Conservation (phyloP, 2,329 filamentous ascomycete genomes). For the Cladophialophora exuberans region DNA sequence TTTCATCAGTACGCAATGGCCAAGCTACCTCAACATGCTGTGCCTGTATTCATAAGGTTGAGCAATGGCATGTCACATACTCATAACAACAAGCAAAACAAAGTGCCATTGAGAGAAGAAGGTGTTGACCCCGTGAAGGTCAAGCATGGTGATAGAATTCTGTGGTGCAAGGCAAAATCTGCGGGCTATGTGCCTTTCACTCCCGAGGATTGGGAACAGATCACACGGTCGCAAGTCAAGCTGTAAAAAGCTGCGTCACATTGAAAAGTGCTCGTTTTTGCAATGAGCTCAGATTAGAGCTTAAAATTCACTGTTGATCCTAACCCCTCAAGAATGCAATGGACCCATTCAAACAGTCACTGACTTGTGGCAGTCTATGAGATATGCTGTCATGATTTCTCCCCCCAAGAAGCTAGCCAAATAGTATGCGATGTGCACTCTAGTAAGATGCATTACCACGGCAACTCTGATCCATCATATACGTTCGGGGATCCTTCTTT, state of each 20-base stretch:
- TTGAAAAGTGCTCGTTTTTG: no score
- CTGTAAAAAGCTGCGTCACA: no score
- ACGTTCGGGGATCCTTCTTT: slow-evolving; percentile 38
- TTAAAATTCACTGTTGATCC: no score
- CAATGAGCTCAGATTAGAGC: no score
- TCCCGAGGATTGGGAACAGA: background rate
- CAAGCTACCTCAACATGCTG: slow-evolving; percentile 70
- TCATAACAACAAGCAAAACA: slow-evolving; percentile 80
- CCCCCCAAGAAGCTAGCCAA: no score
- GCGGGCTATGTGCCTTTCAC: slow-evolving; percentile 2
- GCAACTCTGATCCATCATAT: slow-evolving; percentile 38
- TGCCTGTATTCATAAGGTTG: slow-evolving; percentile 71
- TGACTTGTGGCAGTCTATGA: no score
- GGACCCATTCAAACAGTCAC: no score
- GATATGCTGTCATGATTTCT: no score
- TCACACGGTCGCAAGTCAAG: background rate
- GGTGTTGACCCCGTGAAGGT: slow-evolving; percentile 30
- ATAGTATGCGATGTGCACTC: no score
- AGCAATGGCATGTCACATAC: slow-evolving; percentile 61
- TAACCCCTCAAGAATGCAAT: no score
- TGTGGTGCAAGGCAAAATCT: background rate
- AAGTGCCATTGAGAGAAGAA: slow-evolving; percentile 59
- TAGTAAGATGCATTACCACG: no score
- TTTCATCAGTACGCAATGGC: slow-evolving; percentile 62
- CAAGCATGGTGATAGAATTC: slow-evolving; percentile 13